These are phyloP conservation scores for Phragmites australis DNA, from an alignment of 176 grass and related monocot species.

Conservation along the genomic window DNA sequence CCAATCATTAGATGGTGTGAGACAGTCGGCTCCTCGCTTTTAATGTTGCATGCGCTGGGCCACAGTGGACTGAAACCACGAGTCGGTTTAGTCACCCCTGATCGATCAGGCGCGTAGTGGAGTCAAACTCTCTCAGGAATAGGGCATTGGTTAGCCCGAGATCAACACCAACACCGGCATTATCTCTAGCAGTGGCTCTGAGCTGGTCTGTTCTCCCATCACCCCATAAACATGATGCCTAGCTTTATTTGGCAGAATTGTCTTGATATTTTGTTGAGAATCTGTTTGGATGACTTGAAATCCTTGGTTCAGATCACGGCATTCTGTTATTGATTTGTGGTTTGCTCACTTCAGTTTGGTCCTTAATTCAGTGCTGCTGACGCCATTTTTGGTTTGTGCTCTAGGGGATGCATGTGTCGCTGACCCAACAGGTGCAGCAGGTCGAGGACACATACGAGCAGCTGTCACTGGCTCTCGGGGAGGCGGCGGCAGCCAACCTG, in stretches of 20 bases:
- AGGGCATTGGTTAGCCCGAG: too few relatives aligned
- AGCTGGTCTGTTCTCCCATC: slow-evolving; percentile 47
- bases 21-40: too few relatives aligned
- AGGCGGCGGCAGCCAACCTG: slow-evolving; percentile 49
- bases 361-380: background rate
- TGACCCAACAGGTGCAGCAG: slow-evolving; percentile 78
- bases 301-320: background rate
- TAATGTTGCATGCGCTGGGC: too few relatives aligned
- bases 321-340: background rate
- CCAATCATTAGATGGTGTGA: too few relatives aligned
- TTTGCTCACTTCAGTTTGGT: background rate
- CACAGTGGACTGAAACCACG: too few relatives aligned
- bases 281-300: background rate
- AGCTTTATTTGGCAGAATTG: background rate
- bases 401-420: slow-evolving; percentile 71
- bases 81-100: too few relatives aligned
- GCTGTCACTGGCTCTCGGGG: slow-evolving; percentile 63
- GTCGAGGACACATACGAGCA: slow-evolving; percentile 64
- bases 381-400: background rate
- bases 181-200: slow-evolving; percentile 68
- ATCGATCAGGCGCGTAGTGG: too few relatives aligned
- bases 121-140: too few relatives aligned
- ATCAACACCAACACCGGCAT: slow-evolving; percentile 56
- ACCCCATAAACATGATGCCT: background rate
- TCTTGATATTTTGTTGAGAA: background rate